phyloP scores from a whole-genome alignment of 129 eudicot species.

The carrot (Daucus carota) region DNA sequence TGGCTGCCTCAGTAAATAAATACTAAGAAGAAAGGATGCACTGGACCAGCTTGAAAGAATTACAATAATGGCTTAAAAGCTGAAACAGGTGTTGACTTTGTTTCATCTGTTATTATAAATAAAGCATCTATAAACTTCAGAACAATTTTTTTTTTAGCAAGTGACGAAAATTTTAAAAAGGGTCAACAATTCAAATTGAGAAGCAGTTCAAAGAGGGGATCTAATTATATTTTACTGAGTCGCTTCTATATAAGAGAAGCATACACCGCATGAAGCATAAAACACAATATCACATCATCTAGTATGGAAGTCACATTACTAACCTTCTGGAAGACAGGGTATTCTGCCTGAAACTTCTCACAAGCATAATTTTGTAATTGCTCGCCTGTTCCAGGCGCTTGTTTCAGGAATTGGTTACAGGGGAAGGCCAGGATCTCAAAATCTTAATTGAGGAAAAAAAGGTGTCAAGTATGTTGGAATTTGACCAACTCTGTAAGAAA shows the following conservation, averaged over 20 bases:
- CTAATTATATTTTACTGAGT: not conserved
- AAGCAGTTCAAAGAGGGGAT: not conserved
- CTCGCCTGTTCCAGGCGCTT: slow-evolving; percentile 7
- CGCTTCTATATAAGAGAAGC: not conserved
- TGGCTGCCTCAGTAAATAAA: no score
- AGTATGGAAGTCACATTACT: not conserved
- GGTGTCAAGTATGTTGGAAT: not conserved
- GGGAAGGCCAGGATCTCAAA: slow-evolving; percentile 34
- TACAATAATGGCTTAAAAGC: not conserved
- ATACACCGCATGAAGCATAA: not conserved
- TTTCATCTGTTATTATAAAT: not conserved
- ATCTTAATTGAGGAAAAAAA: slow-evolving; percentile 33
- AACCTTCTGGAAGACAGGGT: slow-evolving; percentile 10
- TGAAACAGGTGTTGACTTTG: not conserved
- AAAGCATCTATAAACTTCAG: not conserved
- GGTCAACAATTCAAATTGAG: not conserved
- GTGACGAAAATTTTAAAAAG: not conserved
- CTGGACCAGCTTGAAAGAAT: not conserved
- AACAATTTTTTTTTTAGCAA: not conserved
- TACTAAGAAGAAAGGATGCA: not conserved
- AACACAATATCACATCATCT: not conserved
- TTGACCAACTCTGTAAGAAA: not conserved
- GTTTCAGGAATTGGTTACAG: slow-evolving; percentile 8
- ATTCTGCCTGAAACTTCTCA: not conserved
- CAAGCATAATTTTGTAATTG: not conserved